Conservation (phyloP, 257 asterid species). For the Ajuga chamaepitys region DNA sequence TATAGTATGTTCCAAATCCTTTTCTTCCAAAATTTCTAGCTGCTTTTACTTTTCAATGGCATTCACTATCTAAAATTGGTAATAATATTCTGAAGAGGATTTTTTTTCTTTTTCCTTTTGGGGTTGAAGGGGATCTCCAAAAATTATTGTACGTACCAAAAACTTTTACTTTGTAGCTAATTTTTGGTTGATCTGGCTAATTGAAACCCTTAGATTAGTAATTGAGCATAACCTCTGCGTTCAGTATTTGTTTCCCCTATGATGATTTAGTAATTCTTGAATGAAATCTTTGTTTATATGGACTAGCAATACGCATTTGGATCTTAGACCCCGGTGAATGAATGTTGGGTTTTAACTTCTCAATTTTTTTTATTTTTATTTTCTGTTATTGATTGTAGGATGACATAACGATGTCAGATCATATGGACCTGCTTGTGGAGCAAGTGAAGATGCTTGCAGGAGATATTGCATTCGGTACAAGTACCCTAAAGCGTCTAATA, state of each 20-base stretch:
- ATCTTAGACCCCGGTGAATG: background rate
- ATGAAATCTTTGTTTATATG: background rate
- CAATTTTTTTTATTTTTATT: conserved; percentile 11
- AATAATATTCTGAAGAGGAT: too few species aligned
- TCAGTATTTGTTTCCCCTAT: background rate
- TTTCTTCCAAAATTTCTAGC: conserved; percentile 5
- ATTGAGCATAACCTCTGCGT: background rate
- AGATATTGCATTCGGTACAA: conserved; percentile 89
- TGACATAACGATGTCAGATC: conserved; percentile 72
- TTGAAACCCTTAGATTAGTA: background rate
- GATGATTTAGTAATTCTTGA: background rate
- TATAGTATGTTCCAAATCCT: conserved; percentile 42
- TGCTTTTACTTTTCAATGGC: conserved; percentile 5
- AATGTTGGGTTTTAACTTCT: conserved; percentile 2
- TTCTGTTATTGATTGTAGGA: conserved; percentile 37
- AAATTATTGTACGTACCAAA: background rate
- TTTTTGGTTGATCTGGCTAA: background rate
- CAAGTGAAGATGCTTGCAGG: conserved; percentile 99
- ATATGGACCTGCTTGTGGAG: conserved; percentile 91
- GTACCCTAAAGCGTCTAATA: conserved; percentile 81
- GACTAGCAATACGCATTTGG: background rate
- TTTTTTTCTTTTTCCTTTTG: too few species aligned
- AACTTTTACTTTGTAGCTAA: background rate
- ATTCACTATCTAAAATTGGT: conserved; percentile 9
- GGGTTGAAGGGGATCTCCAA: background rate